Percentiles rank a stretch among this genome's conserved stretches.
These are phyloP conservation scores for Tetracladium setigerum DNA, from an alignment of 495 filamentous ascomycete species.

Conservation along the genomic window DNA sequence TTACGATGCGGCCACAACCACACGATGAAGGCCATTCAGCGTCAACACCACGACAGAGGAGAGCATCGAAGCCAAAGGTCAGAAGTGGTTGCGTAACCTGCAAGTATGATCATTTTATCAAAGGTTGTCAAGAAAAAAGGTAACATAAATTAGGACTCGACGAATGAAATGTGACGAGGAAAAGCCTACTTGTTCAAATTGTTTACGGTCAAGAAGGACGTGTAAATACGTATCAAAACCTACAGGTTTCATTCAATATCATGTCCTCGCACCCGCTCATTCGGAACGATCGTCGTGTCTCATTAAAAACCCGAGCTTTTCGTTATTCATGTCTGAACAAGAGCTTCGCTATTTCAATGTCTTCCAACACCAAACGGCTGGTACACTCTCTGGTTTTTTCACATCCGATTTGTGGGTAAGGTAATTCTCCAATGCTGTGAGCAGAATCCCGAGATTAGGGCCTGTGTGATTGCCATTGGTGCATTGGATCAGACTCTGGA, in stretches of 20 bases:
- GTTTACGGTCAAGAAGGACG: conserved; percentile 36
- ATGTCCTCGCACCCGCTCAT: background rate
- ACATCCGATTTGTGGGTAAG: conserved; percentile 50
- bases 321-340: conserved; percentile 11
- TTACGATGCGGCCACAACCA: no score
- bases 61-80: no score
- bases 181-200: conserved; percentile 41
- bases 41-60: no score
- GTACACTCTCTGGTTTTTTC: conserved; percentile 50
- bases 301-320: background rate
- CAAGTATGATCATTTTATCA: no score
- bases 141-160: conserved; percentile 12
- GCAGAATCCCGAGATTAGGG: conserved; percentile 48
- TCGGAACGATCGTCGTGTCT: background rate
- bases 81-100: no score
- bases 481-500: conserved; percentile 44
- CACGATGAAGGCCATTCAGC: no score
- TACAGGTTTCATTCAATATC: background rate
- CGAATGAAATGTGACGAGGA: conserved; percentile 49
- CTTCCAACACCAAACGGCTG: conserved; percentile 45
- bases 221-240: conserved; percentile 40
- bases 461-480: conserved; percentile 54
- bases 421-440: conserved; percentile 48
- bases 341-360: conserved; percentile 50
- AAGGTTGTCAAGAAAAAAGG: no score